Base-by-base conservation (phyloP, 169 alveolate species). In the Amoebophrya sp. region DNA sequence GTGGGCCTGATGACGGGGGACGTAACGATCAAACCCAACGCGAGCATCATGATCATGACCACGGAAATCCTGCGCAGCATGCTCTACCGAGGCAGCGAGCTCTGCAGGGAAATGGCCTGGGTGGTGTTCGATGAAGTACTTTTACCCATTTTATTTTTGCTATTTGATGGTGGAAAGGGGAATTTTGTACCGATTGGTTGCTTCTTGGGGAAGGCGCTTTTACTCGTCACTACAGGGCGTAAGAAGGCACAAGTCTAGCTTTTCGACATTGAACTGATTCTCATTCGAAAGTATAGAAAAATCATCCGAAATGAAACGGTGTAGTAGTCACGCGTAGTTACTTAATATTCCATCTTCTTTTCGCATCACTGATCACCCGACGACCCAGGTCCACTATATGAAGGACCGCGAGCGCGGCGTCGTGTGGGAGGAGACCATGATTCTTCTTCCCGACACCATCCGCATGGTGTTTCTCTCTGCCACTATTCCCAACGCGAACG, bases 1-100 rank as follows among this genome's bases (percentile, higher is more conserved):
- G 99, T 98, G 20, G 99, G 99, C 1, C 96, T 99, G 91, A 96
- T 98, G 95, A 99, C 99, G 13, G 99, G 99, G 5, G 99, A 99
- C 94, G 99, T 99, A 42, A 97, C 99, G 20, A 96, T 98, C 48
- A 98, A 98, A 93, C 99, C 99, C 41, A 95, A 95, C 87, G 99
- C 99, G n/a, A 95, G 98, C 69, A 97, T 99, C 92, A 95, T 99
- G 96, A 99, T 99, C 40, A 98, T 98, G 99, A 98, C 99, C 23
- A 98, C 99, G 16, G 99, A 99, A 94, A 98, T 99, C 93, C 93
- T 98, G 89, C 96, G 99, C 92, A 95, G 98, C 31, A 98, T 98
- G 99, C 95, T 98, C 42, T 99, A 98, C 95, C 97, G 99, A 92
- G 99, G 99, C n/a, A 97, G 99, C 91, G 99, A 98, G 89, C 95